These are phyloP conservation scores for Tremellales sp. DNA, from an alignment of 1,284 basidiomycete species.

Conservation along the genomic window DNA sequence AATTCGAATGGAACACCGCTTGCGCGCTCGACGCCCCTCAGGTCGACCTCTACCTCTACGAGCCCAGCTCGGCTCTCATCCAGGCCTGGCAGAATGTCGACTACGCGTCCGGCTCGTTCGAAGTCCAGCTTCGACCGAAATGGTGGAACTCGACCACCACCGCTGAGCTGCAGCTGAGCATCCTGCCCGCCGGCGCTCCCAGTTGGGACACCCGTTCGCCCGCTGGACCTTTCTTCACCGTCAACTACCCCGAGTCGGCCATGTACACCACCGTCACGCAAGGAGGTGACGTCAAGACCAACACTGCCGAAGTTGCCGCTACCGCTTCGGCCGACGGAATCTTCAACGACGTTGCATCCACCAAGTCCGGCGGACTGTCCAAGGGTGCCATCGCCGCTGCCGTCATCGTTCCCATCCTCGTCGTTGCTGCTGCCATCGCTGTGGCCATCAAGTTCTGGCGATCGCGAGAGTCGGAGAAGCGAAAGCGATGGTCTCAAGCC, in stretches of 20 bases:
- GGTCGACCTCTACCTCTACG: conserved; percentile 72
- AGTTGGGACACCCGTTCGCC: conserved; percentile 58
- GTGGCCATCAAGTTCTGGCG: conserved; percentile 58
- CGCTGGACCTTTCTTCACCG: conserved; percentile 67
- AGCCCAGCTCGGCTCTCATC: conserved; percentile 53
- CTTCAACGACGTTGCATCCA: conserved; percentile 38
- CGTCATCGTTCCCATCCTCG: conserved; percentile 63
- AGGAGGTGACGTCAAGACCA: conserved; percentile 27
- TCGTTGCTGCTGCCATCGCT: conserved; percentile 54
- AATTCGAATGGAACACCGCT: conserved; percentile 68
- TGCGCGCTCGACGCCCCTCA: conserved; percentile 53
- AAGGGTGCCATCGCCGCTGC: conserved; percentile 73
- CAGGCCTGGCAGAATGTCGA: conserved; percentile 63
- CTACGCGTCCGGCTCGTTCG: conserved; percentile 57
- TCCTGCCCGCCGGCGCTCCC: conserved; percentile 58
- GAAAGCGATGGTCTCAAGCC: conserved; percentile 60
- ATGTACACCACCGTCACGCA: conserved; percentile 40
- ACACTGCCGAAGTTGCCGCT: conserved; percentile 43
- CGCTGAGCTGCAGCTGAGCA: conserved; percentile 61
- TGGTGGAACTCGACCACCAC: conserved; percentile 71
- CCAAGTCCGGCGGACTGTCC: conserved; percentile 49
- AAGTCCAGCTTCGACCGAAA: conserved; percentile 56
- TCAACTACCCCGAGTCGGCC: conserved; percentile 36
- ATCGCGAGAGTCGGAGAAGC: conserved; percentile 57
- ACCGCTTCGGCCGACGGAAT: conserved; percentile 50